Base-by-base conservation (phyloP, 345 rosid species). In the Euclidium syriacum region DNA sequence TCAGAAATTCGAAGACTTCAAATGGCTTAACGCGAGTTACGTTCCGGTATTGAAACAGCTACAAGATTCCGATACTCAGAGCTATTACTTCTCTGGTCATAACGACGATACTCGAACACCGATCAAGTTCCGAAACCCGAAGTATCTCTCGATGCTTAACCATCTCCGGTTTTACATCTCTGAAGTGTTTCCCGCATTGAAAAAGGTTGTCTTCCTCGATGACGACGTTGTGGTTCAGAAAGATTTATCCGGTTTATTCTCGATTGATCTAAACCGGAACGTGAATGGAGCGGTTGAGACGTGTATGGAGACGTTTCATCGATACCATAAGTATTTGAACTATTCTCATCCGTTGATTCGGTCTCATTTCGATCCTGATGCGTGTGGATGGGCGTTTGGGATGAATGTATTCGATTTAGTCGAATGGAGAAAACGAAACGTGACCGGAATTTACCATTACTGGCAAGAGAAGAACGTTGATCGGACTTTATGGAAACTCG, bases 261-360 rank as follows among this genome's bases (percentile, higher is more conserved):
- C 87, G 7, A 46, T 81, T 7, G 78, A 91, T 59, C 73, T 87
- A 75, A 87, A 87, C 52, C 79, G 83, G 22, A 91, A 87, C 29
- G 98, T 91, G 16, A 87, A 85, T 62, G 98, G 98, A 49, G 98
- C 98, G n/a, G 98, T 91, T 0, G 98, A 91, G 83, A 91, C 98
- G 0, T 91, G 98, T 85, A 91, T 87, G 96, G 98, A 87, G 69
- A 91, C 94, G 1, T 91, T 91, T 70, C 98, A 91, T 62, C 77
- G 98, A 56, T 87, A 91, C 72, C 88, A 83, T 29, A 85, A 85
- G 69, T 87, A 90, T 73, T 46, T 90, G 77, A 87, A 87, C 65
- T 90, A 85, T 69, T 83, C 95, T 11, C 95, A 90, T 67, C 98
- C 98, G 17, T 91, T 91, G 25, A 85, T 91, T 29, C 79, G 98